Percentiles rank a stretch among this genome's conserved stretches.
Conservation (phyloP, 2,329 filamentous ascomycete species). For the Colletotrichum ledebouriae region DNA sequence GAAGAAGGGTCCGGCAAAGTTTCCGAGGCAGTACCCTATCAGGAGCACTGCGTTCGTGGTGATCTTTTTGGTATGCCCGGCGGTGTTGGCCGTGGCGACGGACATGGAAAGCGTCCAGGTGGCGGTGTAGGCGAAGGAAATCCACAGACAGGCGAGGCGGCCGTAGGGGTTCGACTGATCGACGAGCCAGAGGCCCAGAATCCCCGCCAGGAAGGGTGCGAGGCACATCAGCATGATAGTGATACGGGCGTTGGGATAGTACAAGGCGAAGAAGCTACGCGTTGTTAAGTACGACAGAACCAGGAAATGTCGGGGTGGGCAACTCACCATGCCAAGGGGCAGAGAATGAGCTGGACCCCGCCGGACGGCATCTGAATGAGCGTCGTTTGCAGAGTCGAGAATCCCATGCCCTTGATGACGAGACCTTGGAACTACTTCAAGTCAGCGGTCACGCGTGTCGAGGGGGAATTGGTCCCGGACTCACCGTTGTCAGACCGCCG, state of each 20-base stretch:
- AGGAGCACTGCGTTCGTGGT: conserved; percentile 64
- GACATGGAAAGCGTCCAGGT: conserved; percentile 41
- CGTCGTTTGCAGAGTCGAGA: conserved; percentile 68
- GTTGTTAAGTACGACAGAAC: not conserved
- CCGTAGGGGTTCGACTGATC: conserved; percentile 41
- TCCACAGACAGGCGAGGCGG: conserved; percentile 47
- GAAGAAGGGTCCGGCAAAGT: conserved; percentile 71
- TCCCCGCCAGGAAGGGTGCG: conserved; percentile 40
- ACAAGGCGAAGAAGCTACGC: conserved; percentile 31
- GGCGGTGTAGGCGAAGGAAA: conserved; percentile 47
- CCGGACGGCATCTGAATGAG: conserved; percentile 79
- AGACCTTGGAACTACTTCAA: conserved; percentile 73
- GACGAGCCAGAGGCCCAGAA: conserved; percentile 42
- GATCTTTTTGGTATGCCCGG: conserved; percentile 75
- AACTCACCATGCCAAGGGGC: conserved; percentile 31
- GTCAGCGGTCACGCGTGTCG: conserved; percentile 46
- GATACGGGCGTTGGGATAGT: conserved; percentile 40
- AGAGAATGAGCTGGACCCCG: conserved; percentile 32
- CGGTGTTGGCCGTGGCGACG: conserved; percentile 74
- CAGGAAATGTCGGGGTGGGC: rapidly evolving
- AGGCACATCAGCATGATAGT: conserved; percentile 43
- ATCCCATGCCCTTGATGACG: conserved; percentile 75
- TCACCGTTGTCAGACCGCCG: conserved; percentile 45
- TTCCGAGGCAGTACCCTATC: conserved; percentile 57
- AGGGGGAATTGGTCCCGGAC: not conserved